phyloP scores from a whole-genome alignment of 83 land plant genomes.

The Diphasiastrum complanatum region DNA sequence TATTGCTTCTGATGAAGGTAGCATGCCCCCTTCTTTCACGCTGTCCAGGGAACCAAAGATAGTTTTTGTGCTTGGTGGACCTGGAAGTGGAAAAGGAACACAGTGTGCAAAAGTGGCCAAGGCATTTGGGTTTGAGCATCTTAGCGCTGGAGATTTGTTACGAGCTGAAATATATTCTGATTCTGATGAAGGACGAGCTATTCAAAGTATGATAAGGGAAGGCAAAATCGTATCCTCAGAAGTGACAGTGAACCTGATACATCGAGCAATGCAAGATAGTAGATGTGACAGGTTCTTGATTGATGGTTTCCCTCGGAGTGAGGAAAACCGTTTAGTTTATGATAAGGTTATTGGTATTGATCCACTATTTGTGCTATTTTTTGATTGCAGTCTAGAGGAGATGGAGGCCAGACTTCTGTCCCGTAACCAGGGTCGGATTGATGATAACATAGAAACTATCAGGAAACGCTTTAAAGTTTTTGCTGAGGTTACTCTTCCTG shows the following conservation, averaged over 20 bases:
- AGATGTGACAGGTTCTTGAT: conserved; percentile 64
- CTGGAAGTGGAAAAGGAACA: conserved; percentile 77
- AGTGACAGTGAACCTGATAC: conserved; percentile 70
- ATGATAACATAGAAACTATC: conserved; percentile 91
- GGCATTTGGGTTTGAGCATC: conserved; percentile 59
- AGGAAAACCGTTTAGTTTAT: conserved; percentile 80
- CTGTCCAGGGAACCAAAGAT: too few relatives aligned
- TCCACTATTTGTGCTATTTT: conserved; percentile 64
- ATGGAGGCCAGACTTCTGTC: conserved; percentile 61
- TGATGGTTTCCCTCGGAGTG: conserved; percentile 83
- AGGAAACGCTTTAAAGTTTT: conserved; percentile 82
- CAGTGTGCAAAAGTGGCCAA: conserved; percentile 65
- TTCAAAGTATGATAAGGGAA: conserved; percentile 70
- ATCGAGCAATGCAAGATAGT: conserved; percentile 54
- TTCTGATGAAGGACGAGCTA: conserved; percentile 63
- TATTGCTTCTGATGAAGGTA: too few relatives aligned
- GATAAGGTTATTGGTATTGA: conserved; percentile 56
- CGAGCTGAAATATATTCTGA: conserved; percentile 79
- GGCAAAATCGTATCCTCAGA: conserved; percentile 84
- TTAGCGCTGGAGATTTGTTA: conserved; percentile 73
- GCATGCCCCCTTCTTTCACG: too few relatives aligned
- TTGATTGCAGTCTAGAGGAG: conserved; percentile 72
- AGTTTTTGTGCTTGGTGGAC: too few relatives aligned
- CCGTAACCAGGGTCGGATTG: conserved; percentile 78
- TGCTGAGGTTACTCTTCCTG: conserved; percentile 75